A percentile compares a stretch with the other conserved stretches of the same genome.
Evolutionary conservation across 1,284 basidiomycete species (phyloP).

Genomic region (Rhizoctonia solani): DNA sequence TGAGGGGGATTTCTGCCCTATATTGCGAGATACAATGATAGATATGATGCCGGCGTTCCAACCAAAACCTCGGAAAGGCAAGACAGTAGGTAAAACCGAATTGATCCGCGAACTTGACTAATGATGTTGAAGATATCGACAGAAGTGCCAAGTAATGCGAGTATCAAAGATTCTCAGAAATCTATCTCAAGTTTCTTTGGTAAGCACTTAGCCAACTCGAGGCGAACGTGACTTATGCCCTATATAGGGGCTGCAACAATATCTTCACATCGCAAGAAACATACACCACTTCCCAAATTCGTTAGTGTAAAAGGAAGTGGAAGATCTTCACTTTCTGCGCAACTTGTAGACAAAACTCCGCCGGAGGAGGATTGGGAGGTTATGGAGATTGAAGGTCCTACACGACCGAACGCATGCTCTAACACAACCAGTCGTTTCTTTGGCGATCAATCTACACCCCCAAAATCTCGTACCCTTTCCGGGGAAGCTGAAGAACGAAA

Average conservation of each 20-base stretch:
- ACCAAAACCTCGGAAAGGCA: constrained; percentile 53
- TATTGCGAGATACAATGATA: constrained; percentile 68
- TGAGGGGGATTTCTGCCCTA: constrained; percentile 76
- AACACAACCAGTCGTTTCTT: constrained; percentile 34
- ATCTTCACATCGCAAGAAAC: constrained; percentile 36
- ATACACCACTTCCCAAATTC: background rate
- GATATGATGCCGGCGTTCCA: constrained; percentile 77
- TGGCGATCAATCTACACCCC: constrained; percentile 21
- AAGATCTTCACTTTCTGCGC: constrained; percentile 16
- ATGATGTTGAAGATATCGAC: constrained; percentile 52
- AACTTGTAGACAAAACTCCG: constrained; percentile 1
- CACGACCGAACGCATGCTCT: background rate
- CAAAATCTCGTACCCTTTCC: constrained; percentile 39
- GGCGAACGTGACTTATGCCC: constrained; percentile 18
- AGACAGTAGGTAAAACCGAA: constrained; percentile 41
- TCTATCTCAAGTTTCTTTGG: constrained; percentile 31
- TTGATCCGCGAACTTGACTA: constrained; percentile 40
- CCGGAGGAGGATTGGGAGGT: constrained; percentile 33
- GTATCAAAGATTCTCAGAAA: constrained; percentile 43
- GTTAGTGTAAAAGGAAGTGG: constrained; percentile 28
- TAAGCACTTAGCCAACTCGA: background rate
- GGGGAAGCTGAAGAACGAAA: constrained; percentile 51
- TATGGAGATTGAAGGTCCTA: constrained; percentile 23
- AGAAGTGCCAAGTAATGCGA: constrained; percentile 57
- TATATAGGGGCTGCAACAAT: constrained; percentile 37